Evolutionary conservation across 1,284 basidiomycete species (phyloP).

Genomic region (Mixia osmundae): DNA sequence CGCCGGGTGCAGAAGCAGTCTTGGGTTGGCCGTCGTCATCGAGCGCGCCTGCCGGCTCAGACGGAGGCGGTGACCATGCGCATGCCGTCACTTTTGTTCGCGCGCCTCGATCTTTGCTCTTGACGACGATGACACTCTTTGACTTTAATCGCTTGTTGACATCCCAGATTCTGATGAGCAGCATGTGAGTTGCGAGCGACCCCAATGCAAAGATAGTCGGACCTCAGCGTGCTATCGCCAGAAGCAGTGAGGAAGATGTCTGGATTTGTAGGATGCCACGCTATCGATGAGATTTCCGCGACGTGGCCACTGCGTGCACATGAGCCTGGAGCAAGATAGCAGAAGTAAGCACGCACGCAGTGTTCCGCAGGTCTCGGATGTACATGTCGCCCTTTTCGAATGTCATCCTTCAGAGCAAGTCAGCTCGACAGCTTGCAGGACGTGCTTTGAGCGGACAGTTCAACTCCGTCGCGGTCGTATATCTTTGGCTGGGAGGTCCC

Average conservation of each 20-base stretch:
- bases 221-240: conserved; percentile 85
- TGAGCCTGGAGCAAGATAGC: not conserved
- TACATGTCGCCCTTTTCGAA: conserved; percentile 92
- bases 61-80: too few relatives aligned
- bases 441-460: conserved; percentile 2
- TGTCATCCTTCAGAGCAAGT: conserved; percentile 36
- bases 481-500: conserved; percentile 71
- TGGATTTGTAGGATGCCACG: conserved; percentile 70
- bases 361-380: conserved; percentile 94
- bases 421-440: not conserved
- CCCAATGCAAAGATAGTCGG: conserved; percentile 30
- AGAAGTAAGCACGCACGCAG: conserved; percentile 34
- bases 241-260: conserved; percentile 72
- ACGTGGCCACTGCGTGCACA: conserved; percentile 58
- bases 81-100: conserved; percentile 76
- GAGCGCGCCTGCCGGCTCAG: too few relatives aligned
- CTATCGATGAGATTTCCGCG: conserved; percentile 63
- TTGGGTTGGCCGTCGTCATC: too few relatives aligned
- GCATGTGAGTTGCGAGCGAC: not conserved
- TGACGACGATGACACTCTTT: conserved; percentile 80
- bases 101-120: conserved; percentile 85
- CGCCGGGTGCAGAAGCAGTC: conserved; percentile 60
- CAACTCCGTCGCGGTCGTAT: conserved; percentile 22
- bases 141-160: conserved; percentile 67
- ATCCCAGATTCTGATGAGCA: conserved; percentile 81